phyloP scores from a whole-genome alignment of 2,329 filamentous ascomycete genomes.

The Bisporella sp. region DNA sequence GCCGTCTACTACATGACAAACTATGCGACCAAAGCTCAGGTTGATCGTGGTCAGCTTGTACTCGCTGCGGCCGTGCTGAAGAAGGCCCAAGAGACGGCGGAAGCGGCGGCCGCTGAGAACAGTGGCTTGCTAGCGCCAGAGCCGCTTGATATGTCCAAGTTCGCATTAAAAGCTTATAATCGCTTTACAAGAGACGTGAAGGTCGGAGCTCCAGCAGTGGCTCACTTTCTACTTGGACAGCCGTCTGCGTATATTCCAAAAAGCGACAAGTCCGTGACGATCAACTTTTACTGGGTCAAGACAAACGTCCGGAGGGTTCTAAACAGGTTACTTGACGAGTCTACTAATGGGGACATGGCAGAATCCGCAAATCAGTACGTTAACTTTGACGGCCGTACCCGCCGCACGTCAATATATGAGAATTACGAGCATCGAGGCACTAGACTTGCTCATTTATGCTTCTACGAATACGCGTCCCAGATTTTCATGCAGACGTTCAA shows the following conservation, averaged over 20 bases:
- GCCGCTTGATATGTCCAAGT: slow-evolving; percentile 9
- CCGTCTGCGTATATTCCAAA: slow-evolving; percentile 7
- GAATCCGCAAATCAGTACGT: background rate
- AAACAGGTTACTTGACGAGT: slow-evolving; percentile 1
- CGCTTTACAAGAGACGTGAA: slow-evolving; percentile 3
- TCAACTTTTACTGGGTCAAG: slow-evolving; percentile 11
- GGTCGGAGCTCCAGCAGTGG: slow-evolving; percentile 7
- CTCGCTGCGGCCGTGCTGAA: slow-evolving; percentile 4
- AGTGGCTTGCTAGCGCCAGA: slow-evolving; percentile 2
- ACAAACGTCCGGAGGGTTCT: slow-evolving; percentile 4
- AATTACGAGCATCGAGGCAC: too few relatives aligned
- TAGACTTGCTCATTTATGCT: too few relatives aligned
- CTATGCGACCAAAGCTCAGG: too few relatives aligned
- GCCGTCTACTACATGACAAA: too few relatives aligned
- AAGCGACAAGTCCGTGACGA: slow-evolving; percentile 5
- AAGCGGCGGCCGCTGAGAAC: slow-evolving; percentile 1
- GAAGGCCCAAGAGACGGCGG: slow-evolving; percentile 6
- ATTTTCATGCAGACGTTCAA: too few relatives aligned
- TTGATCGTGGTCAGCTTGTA: slow-evolving; percentile 7
- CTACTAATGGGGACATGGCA: too few relatives aligned
- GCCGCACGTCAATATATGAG: too few relatives aligned
- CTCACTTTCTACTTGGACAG: slow-evolving; percentile 9
- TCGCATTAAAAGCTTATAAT: slow-evolving; percentile 8
- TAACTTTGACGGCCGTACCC: too few relatives aligned
- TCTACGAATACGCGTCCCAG: too few relatives aligned